Percentiles rank a stretch among this genome's conserved stretches.
Conservation (phyloP, 352 stramenopile species). For the Phytophthora cactorum region DNA sequence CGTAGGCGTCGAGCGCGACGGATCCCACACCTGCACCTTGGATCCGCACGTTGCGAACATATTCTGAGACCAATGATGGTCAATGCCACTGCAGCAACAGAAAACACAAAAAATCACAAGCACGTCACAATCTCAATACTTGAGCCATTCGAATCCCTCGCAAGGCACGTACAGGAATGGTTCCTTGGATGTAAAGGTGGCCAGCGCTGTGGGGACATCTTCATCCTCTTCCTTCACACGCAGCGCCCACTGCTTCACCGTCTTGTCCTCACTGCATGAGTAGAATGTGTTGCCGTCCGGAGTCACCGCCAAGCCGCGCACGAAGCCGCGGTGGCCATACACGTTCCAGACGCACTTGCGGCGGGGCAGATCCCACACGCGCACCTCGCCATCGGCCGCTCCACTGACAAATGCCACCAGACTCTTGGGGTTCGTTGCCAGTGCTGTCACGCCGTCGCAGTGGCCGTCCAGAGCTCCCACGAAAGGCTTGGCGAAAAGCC, state of each 20-base stretch:
- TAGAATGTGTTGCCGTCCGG: conserved; percentile 90
- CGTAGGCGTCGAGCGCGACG: conserved; percentile 92
- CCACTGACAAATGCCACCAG: conserved; percentile 90
- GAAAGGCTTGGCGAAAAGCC: conserved; percentile 99
- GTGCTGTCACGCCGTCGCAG: conserved; percentile 95
- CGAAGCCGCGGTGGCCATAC: conserved; percentile 94
- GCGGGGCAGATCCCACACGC: conserved; percentile 97
- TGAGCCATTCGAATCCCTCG: not conserved
- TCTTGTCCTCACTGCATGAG: conserved; percentile 95
- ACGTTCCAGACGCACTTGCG: conserved; percentile 94
- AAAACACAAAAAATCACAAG: conserved; percentile 6
- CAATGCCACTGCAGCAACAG: conserved; percentile 89
- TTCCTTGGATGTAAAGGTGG: conserved; percentile 86
- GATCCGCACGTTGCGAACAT: conserved; percentile 93
- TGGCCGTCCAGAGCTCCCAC: conserved; percentile 97
- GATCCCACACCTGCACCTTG: conserved; percentile 97
- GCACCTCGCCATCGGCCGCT: conserved; percentile 93
- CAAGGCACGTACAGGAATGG: conserved; percentile 69
- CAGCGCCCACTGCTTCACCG: conserved; percentile 93
- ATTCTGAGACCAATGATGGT: conserved; percentile 97
- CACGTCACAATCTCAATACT: conserved; percentile 4
- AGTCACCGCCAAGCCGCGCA: conserved; percentile 91
- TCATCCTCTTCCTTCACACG: conserved; percentile 75
- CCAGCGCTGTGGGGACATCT: conserved; percentile 69
- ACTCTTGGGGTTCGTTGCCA: conserved; percentile 91